Percentiles rank a stretch among this genome's conserved stretches.
Conservation (phyloP, 495 filamentous ascomycete genomes). For the Aspergillus mulundensis region DNA sequence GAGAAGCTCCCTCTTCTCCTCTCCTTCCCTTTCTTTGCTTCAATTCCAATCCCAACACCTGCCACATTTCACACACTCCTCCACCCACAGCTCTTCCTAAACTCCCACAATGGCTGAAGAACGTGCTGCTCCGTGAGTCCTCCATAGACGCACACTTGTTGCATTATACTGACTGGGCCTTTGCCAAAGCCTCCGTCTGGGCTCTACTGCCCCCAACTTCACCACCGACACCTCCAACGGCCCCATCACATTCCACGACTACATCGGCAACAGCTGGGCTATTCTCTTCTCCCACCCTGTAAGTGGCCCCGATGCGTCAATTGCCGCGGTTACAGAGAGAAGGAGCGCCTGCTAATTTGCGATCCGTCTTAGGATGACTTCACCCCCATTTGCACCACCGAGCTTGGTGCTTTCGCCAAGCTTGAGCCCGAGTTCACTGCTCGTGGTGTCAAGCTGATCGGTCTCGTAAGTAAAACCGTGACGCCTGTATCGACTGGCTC, state of each 20-base stretch:
- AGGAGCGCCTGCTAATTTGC: not conserved
- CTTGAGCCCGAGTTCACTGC: constrained; percentile 95
- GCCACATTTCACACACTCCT: not conserved
- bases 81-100: constrained; percentile 1
- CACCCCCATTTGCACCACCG: constrained; percentile 96
- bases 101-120: constrained; percentile 49
- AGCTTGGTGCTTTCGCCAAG: constrained; percentile 95
- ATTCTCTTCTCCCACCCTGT: constrained; percentile 97
- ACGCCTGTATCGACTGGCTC: not conserved
- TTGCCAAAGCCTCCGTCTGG: constrained; percentile 70
- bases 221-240: constrained; percentile 86
- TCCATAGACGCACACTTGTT: not conserved
- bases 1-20: constrained; percentile 19
- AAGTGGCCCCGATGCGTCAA: constrained; percentile 29
- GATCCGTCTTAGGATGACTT: constrained; percentile 52
- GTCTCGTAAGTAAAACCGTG: constrained; percentile 70
- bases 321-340: not conserved
- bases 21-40: constrained; percentile 5
- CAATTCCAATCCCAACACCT: not conserved
- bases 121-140: constrained; percentile 47
- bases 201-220: constrained; percentile 89
- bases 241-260: constrained; percentile 95
- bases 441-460: constrained; percentile 92
- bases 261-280: constrained; percentile 90
- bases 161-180: not conserved